Conservation (phyloP, 805 yeast species). For the Wickerhamomyces alni region DNA sequence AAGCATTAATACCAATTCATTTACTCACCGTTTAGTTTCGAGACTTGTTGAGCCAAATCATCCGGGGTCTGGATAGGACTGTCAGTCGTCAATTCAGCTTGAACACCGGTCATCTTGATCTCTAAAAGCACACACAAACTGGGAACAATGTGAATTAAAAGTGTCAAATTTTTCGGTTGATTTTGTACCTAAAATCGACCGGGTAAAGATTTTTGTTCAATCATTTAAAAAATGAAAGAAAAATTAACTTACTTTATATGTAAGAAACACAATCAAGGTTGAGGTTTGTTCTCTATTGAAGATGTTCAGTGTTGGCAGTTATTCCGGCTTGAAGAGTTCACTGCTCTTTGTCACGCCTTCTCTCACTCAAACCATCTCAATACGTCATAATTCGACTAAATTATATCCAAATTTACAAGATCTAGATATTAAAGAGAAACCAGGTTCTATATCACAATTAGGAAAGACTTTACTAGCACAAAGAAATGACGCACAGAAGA, state of each 20-base stretch:
- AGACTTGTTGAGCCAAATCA: conserved; percentile 1
- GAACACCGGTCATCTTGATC: too few relatives aligned
- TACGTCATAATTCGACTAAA: neutral
- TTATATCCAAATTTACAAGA: neutral
- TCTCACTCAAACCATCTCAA: neutral
- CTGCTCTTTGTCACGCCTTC: neutral
- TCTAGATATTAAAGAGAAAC: neutral
- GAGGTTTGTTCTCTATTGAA: neutral
- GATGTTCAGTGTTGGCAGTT: neutral
- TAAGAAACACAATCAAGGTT: neutral
- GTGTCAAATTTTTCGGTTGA: neutral
- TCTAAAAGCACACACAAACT: too few relatives aligned
- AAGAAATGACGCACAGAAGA: too few relatives aligned
- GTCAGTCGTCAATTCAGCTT: too few relatives aligned
- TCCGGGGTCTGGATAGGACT: too few relatives aligned
- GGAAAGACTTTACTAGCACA: too few relatives aligned
- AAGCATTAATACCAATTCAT: neutral
- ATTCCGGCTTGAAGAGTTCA: neutral
- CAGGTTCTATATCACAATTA: neutral
- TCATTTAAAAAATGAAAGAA: neutral
- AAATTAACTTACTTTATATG: neutral
- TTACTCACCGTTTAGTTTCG: conserved; percentile 2
- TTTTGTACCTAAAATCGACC: neutral
- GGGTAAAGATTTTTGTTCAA: neutral
- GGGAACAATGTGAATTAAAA: too few relatives aligned